phyloP scores from a whole-genome alignment of 2,329 filamentous ascomycete genomes.

The Hymenoscyphus infarciens region DNA sequence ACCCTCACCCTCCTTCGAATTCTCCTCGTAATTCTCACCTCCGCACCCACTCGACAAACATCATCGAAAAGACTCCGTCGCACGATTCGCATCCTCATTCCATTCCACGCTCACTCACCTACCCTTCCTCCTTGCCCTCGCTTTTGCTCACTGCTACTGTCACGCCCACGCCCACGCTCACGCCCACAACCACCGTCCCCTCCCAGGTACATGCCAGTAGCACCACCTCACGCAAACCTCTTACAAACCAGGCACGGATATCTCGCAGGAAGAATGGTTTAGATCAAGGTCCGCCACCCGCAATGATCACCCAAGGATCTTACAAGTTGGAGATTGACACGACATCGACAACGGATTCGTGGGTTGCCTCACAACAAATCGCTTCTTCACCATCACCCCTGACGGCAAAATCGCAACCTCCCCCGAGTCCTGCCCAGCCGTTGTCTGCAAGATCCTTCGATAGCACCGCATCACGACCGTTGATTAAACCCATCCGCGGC shows the following conservation, averaged over 20 bases:
- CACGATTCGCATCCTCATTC: not conserved
- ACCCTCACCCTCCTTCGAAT: too few species aligned
- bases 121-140: not conserved
- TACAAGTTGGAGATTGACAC: conserved; percentile 24
- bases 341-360: conserved; percentile 26
- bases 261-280: conserved; percentile 10
- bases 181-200: not conserved
- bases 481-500: conserved; percentile 31
- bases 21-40: not conserved
- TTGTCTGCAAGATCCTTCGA: conserved; percentile 14
- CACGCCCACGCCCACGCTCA: not conserved
- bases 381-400: conserved; percentile 12
- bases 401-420: conserved; percentile 11
- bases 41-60: not conserved
- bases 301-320: conserved; percentile 29
- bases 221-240: conserved; percentile 1
- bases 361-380: conserved; percentile 28
- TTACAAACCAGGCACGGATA: conserved; percentile 2
- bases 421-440: conserved; percentile 16
- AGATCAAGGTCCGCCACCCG: conserved; percentile 24
- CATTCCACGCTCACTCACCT: not conserved
- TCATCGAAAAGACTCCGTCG: not conserved
- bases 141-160: too few species aligned
- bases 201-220: not conserved
- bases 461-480: conserved; percentile 19